Conservation (phyloP, 1,284 basidiomycete genomes). For the Porodaedalea pini region DNA sequence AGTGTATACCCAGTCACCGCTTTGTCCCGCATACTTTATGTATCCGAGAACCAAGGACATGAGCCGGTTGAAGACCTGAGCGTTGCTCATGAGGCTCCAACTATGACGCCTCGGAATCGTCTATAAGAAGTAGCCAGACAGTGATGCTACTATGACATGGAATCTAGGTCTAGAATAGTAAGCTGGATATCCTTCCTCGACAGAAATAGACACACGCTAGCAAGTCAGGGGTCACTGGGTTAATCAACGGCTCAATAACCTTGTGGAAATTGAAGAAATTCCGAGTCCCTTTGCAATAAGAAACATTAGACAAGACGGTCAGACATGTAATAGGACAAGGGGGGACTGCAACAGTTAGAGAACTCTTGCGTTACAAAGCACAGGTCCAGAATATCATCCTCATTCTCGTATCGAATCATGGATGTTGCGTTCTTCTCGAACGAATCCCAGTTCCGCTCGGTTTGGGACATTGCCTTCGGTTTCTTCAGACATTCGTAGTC, state of each 20-base stretch:
- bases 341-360: slow-evolving; percentile 23
- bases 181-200: not conserved
- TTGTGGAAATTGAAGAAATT: slow-evolving; percentile 28
- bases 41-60: slow-evolving; percentile 27
- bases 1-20: slow-evolving; percentile 25
- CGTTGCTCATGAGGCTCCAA: slow-evolving; percentile 23
- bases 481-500: slow-evolving; percentile 17
- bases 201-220: slow-evolving; percentile 22
- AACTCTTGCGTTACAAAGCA: slow-evolving; percentile 25
- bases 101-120: slow-evolving; percentile 20
- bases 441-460: slow-evolving; percentile 13
- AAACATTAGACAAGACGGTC: slow-evolving; percentile 20
- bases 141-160: slow-evolving; percentile 25
- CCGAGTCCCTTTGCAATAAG: too few relatives aligned
- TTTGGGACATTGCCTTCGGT: slow-evolving; percentile 17
- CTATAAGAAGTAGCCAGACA: slow-evolving; percentile 26
- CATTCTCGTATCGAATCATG: slow-evolving; percentile 20
- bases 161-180: slow-evolving; percentile 19
- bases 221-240: slow-evolving; percentile 20
- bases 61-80: slow-evolving; percentile 23
- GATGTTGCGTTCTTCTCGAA: slow-evolving; percentile 18
- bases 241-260: slow-evolving; percentile 23
- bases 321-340: slow-evolving; percentile 25
- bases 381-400: slow-evolving; percentile 19
- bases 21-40: slow-evolving; percentile 25